Evolutionary conservation across 208 protist species (phyloP).

Genomic region (Acanthamoeba culbertsoni): DNA sequence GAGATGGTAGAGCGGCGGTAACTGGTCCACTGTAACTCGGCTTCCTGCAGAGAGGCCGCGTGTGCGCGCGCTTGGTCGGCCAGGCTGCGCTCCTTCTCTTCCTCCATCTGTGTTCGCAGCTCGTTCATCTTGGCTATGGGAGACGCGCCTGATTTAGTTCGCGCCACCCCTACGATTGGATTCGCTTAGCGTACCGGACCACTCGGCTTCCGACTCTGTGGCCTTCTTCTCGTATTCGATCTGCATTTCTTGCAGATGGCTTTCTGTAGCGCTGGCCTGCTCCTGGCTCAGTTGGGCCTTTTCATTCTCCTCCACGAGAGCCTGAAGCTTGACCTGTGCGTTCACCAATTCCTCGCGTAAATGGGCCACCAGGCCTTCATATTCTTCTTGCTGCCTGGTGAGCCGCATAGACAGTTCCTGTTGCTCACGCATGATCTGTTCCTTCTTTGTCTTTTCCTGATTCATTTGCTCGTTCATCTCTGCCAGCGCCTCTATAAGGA

Average conservation of each 20-base stretch:
- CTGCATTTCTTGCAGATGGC: neutral
- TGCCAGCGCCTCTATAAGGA: neutral
- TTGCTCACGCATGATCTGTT: neutral
- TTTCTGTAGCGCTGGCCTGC: neutral
- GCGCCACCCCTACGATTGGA: no score
- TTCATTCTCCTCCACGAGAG: neutral
- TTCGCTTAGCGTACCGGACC: neutral
- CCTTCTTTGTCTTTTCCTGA: neutral
- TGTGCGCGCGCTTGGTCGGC: neutral
- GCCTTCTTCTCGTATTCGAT: neutral
- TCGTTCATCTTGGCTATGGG: neutral
- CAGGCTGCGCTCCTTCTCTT: neutral
- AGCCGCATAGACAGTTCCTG: neutral
- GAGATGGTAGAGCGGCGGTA: neutral
- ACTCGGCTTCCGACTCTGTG: neutral
- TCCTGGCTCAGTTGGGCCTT: neutral
- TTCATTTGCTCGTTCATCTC: neutral
- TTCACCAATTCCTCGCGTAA: neutral
- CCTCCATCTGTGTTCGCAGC: neutral
- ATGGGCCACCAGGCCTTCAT: neutral
- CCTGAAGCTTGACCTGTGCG: neutral
- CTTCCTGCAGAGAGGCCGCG: neutral
- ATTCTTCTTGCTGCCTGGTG: neutral
- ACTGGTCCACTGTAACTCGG: neutral
- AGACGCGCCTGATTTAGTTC: neutral